phyloP scores from a whole-genome alignment of 2,329 filamentous ascomycete species.

The Huntiella moniliformis region DNA sequence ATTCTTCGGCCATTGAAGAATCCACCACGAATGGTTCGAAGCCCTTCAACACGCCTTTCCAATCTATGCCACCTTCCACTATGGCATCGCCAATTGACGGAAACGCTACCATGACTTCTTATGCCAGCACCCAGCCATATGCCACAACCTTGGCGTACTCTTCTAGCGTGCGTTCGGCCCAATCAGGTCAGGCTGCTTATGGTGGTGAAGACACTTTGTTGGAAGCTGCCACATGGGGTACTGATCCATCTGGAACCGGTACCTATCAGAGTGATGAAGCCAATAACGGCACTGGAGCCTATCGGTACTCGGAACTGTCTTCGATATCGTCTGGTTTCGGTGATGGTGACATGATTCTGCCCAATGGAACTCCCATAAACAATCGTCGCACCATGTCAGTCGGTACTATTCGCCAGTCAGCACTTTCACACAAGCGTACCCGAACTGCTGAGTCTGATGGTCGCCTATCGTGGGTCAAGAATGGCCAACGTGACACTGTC shows the following conservation, averaged over 20 bases:
- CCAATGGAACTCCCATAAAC: slow-evolving; percentile 11
- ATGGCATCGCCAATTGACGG: not conserved
- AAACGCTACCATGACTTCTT: not conserved
- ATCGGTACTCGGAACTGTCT: slow-evolving; percentile 23
- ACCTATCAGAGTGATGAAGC: not conserved
- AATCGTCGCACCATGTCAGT: not conserved
- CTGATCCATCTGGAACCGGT: not conserved
- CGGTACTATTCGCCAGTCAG: not conserved
- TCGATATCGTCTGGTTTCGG: slow-evolving; percentile 47
- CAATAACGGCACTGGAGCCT: slow-evolving; percentile 1
- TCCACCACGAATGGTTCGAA: not conserved
- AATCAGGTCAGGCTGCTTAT: slow-evolving; percentile 6
- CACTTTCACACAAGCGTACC: slow-evolving; percentile 1
- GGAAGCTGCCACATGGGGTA: not conserved
- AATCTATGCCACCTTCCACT: slow-evolving; percentile 3
- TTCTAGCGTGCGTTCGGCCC: slow-evolving; percentile 3
- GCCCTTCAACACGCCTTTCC: not conserved
- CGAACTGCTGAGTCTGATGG: slow-evolving; percentile 1
- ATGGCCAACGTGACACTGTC: slow-evolving; percentile 27
- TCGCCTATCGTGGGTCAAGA: slow-evolving; percentile 9
- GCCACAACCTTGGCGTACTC: slow-evolving; percentile 6
- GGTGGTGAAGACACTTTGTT: slow-evolving; percentile 10
- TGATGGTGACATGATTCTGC: slow-evolving; percentile 38
- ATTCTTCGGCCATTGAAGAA: not conserved
- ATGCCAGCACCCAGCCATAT: slow-evolving; percentile 2